phyloP scores from a whole-genome alignment of 208 protist species.

The Trypanosoma mega region DNA sequence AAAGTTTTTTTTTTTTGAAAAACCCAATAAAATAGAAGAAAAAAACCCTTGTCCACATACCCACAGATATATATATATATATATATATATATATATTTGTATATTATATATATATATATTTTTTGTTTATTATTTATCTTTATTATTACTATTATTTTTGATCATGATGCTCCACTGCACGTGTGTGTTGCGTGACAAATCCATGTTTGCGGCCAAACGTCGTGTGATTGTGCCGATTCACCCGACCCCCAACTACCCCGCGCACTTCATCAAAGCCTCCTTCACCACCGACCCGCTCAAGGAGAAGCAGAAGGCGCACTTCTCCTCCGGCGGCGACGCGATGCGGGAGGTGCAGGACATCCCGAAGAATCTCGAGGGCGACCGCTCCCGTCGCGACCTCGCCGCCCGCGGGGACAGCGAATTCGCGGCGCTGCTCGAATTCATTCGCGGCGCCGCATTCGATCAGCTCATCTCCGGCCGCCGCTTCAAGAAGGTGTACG shows the following conservation, averaged over 20 bases:
- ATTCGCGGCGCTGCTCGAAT: constrained; percentile 86
- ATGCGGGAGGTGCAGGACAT: constrained; percentile 89
- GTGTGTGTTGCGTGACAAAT: constrained; percentile 73
- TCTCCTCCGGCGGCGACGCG: constrained; percentile 83
- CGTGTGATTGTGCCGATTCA: constrained; percentile 89
- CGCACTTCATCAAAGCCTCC: constrained; percentile 81
- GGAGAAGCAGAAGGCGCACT: constrained; percentile 87
- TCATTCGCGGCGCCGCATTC: constrained; percentile 87
- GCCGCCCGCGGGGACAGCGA: constrained; percentile 63
- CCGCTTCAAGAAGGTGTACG: constrained; percentile 87
- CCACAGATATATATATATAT: too few relatives aligned
- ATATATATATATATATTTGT: too few relatives aligned
- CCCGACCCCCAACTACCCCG: constrained; percentile 75
- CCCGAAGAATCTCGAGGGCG: constrained; percentile 74
- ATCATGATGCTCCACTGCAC: constrained; percentile 40
- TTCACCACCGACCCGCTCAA: constrained; percentile 91
- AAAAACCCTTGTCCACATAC: too few relatives aligned
- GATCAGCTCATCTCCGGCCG: constrained; percentile 88
- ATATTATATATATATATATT: too few relatives aligned
- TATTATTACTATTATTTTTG: neutral
- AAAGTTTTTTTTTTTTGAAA: too few relatives aligned
- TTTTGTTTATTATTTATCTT: constrained; percentile 2
- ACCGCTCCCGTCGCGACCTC: constrained; percentile 65
- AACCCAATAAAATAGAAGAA: too few relatives aligned
- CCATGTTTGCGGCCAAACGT: constrained; percentile 90